These are phyloP conservation scores for Sophora flavescens DNA, from an alignment of 306 rosid genomes.

Conservation along the genomic window DNA sequence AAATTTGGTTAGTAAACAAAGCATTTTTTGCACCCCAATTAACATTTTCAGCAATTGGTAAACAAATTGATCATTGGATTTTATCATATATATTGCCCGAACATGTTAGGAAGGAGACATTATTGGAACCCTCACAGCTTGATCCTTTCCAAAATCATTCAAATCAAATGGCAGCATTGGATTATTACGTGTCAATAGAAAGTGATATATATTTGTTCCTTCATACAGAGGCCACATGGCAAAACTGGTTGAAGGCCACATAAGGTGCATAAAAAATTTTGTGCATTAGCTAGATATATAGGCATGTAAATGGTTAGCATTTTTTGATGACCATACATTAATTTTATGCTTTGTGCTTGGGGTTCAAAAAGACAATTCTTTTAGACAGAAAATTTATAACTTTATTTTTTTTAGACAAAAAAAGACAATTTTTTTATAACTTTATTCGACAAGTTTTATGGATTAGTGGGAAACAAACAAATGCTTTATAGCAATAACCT, in stretches of 20 bases:
- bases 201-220: conserved; percentile 79
- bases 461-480: too few relatives aligned
- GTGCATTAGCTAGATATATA: background rate
- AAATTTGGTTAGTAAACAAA: too few relatives aligned
- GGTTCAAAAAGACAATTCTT: conserved; percentile 70
- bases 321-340: background rate
- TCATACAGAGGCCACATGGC: conserved; percentile 86
- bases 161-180: conserved; percentile 84
- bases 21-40: background rate
- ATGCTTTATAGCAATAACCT: too few relatives aligned
- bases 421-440: too few relatives aligned
- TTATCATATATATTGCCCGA: background rate
- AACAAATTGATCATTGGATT: conserved; percentile 5
- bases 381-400: conserved; percentile 63
- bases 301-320: background rate
- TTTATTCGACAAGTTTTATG: too few relatives aligned
- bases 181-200: conserved; percentile 75
- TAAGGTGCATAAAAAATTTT: conserved; percentile 54
- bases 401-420: too few relatives aligned
- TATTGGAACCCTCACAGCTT: conserved; percentile 68
- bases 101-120: conserved; percentile 71
- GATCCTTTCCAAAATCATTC: conserved; percentile 71
- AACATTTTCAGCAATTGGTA: conserved; percentile 34
- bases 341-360: conserved; percentile 60
- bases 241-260: conserved; percentile 82